Percentiles rank a stretch among this genome's conserved stretches.
These are phyloP conservation scores for Cercospora janseana DNA, from an alignment of 2,329 filamentous ascomycete genomes.

Conservation along the genomic window DNA sequence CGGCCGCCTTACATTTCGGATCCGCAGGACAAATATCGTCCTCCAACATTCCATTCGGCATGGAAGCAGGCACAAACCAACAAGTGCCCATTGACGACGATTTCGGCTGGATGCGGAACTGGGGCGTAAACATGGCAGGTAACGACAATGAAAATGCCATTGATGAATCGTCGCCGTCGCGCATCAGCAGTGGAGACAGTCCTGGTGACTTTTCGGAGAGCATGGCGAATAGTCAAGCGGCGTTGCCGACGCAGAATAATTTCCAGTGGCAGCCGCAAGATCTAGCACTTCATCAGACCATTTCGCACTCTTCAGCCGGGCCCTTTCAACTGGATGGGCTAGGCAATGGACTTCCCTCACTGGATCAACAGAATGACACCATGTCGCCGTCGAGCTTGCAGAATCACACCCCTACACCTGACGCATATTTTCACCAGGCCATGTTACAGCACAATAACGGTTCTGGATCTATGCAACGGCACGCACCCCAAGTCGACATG, in stretches of 20 bases:
- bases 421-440: conserved; percentile 76
- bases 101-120: conserved; percentile 81
- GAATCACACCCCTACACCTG: conserved; percentile 65
- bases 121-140: conserved; percentile 68
- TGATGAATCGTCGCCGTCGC: conserved; percentile 91
- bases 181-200: conserved; percentile 92
- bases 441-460: conserved; percentile 47
- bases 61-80: conserved; percentile 41
- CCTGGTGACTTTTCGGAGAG: conserved; percentile 88
- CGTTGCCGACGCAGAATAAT: conserved; percentile 28
- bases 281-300: conserved; percentile 62
- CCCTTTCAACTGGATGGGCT: conserved; percentile 74
- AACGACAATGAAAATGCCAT: conserved; percentile 64
- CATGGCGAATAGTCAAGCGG: conserved; percentile 71
- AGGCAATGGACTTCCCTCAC: conserved; percentile 70
- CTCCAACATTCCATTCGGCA: conserved; percentile 46
- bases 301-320: conserved; percentile 60
- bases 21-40: conserved; percentile 49
- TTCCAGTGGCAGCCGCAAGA: conserved; percentile 59
- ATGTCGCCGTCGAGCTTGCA: conserved; percentile 74
- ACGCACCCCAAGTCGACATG: conserved; percentile 23
- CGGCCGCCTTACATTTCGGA: conserved; percentile 74
- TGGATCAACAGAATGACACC: conserved; percentile 67
- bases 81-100: conserved; percentile 68
- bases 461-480: conserved; percentile 26